A percentile compares a stretch with the other conserved stretches of the same genome.
These are phyloP conservation scores for Kodamaea kaohsiungensis DNA, from an alignment of 805 yeast genomes.

Conservation along the genomic window DNA sequence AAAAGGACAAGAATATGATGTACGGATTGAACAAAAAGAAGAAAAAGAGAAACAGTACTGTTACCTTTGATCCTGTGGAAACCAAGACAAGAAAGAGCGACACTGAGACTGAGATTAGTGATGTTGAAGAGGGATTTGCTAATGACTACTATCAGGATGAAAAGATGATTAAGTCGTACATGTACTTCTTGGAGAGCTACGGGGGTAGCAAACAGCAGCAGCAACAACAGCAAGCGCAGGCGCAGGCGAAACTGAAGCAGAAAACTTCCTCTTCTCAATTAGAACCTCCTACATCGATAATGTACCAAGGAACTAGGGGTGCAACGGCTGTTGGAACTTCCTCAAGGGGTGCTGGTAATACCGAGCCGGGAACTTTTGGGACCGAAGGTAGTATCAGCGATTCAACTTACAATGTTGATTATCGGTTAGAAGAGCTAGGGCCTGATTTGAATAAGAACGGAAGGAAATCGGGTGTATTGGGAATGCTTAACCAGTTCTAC, in stretches of 20 bases:
- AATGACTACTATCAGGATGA: conserved; percentile 61
- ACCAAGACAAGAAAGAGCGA: conserved; percentile 9
- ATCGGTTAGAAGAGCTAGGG: conserved; percentile 24
- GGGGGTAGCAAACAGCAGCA: conserved; percentile 24
- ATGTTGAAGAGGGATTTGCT: conserved; percentile 20
- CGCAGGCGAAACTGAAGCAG: conserved; percentile 2
- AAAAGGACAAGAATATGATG: conserved; percentile 50
- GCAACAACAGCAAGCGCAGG: conserved; percentile 1
- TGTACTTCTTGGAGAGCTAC: conserved; percentile 85
- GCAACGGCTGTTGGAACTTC: conserved; percentile 2
- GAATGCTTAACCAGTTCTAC: conserved; percentile 79
- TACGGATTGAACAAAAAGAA: conserved; percentile 22
- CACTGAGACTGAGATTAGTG: conserved; percentile 16
- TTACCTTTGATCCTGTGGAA: conserved; percentile 2
- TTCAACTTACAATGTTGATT: conserved; percentile 29
- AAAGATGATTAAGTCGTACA: conserved; percentile 88
- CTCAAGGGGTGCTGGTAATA: neutral
- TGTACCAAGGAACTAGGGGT: conserved; percentile 7
- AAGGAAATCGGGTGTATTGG: conserved; percentile 61
- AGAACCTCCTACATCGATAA: conserved; percentile 19
- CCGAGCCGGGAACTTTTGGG: neutral
- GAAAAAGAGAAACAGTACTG: conserved; percentile 13
- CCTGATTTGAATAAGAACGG: conserved; percentile 25
- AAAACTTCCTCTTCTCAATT: conserved; percentile 2
- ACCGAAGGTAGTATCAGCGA: conserved; percentile 18